Percentiles rank a stretch among this genome's conserved stretches.
Conservation (phyloP, 176 grass and related monocot species). For the Ampelocalamus luodianensis region DNA sequence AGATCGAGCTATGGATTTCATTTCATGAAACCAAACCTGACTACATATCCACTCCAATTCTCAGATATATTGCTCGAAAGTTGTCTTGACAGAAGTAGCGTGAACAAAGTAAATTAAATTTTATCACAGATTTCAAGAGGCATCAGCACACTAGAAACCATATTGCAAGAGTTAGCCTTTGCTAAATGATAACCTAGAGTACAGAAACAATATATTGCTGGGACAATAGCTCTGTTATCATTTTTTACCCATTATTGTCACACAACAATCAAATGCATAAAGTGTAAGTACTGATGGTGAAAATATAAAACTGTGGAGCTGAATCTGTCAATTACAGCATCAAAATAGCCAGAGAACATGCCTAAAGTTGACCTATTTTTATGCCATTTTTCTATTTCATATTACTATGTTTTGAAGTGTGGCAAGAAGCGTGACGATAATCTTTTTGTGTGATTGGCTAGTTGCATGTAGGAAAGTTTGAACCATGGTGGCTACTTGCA, state of each 20-base stretch:
- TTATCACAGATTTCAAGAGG: slow-evolving; percentile 11
- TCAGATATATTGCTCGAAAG: neutral
- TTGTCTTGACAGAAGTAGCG: neutral
- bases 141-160: slow-evolving; percentile 10
- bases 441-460: neutral
- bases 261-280: slow-evolving; percentile 12
- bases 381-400: slow-evolving; percentile 4
- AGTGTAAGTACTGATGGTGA: neutral
- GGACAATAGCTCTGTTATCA: neutral
- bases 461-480: slow-evolving; percentile 16
- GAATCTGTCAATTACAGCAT: slow-evolving; percentile 8
- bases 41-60: neutral
- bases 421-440: neutral
- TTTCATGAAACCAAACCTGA: slow-evolving; percentile 9
- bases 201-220: neutral
- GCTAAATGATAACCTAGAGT: neutral
- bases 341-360: neutral
- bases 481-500: slow-evolving; percentile 10
- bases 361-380: slow-evolving; percentile 9
- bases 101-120: slow-evolving; percentile 14
- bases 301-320: slow-evolving; percentile 2
- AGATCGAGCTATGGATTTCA: neutral
- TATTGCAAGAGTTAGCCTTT: neutral
- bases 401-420: neutral
- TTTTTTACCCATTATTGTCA: slow-evolving; percentile 8